phyloP scores from a whole-genome alignment of 345 rosid genomes.

The Eucalyptus sp. region DNA sequence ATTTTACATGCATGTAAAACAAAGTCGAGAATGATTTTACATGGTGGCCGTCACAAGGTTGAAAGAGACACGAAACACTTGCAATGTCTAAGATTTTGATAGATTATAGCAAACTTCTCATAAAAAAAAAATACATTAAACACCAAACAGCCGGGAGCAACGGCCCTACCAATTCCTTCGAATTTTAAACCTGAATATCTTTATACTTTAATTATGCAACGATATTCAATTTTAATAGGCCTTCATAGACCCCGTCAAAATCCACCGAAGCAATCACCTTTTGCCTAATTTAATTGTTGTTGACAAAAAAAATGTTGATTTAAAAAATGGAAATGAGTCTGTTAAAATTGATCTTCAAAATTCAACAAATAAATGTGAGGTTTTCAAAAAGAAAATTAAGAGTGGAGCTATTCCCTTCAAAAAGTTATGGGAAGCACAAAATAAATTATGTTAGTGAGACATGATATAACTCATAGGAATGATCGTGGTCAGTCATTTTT shows the following conservation, averaged over 20 bases:
- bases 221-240: not conserved
- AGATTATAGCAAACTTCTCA: not conserved
- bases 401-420: no score
- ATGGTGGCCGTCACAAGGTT: not conserved
- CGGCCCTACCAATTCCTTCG: not conserved
- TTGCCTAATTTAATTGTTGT: not conserved
- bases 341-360: no score
- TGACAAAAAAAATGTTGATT: no score
- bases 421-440: no score
- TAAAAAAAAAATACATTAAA: no score
- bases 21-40: not conserved
- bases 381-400: no score
- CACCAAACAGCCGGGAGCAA: not conserved
- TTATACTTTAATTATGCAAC: not conserved
- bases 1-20: not conserved
- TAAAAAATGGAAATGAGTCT: no score
- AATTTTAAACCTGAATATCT: not conserved
- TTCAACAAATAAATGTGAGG: no score
- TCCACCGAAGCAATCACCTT: not conserved
- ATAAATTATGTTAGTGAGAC: no score
- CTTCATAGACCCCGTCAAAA: not conserved
- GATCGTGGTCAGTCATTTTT: no score
- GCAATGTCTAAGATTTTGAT: not conserved
- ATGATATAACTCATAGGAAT: no score
- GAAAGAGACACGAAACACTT: not conserved